Evolutionary conservation across 805 yeast species (phyloP).

Genomic region (Metschnikowia chrysomelidarum): DNA sequence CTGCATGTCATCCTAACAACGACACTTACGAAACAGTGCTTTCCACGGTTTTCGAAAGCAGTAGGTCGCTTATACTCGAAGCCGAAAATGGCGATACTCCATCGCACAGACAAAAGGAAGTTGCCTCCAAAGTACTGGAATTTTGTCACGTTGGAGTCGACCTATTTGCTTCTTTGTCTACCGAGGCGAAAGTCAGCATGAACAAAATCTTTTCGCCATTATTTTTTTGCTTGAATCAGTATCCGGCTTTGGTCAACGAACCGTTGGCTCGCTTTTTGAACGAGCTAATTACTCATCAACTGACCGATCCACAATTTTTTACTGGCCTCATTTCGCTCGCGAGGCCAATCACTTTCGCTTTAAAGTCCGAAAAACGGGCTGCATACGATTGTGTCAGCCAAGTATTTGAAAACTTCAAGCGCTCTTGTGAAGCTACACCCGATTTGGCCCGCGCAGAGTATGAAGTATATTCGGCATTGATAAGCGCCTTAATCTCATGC

Average conservation of each 20-base stretch:
- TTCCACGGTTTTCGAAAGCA: slow-evolving; percentile 48
- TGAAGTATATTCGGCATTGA: slow-evolving; percentile 48
- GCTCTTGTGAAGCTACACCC: slow-evolving; percentile 10
- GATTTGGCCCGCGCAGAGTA: slow-evolving; percentile 33
- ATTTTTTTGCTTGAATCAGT: slow-evolving; percentile 27
- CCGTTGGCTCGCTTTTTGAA: slow-evolving; percentile 20
- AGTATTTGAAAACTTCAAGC: slow-evolving; percentile 36
- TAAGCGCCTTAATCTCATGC: slow-evolving; percentile 52
- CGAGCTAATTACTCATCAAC: slow-evolving; percentile 26
- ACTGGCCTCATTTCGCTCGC: slow-evolving; percentile 35
- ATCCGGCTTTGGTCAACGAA: slow-evolving; percentile 28
- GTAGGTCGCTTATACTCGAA: slow-evolving; percentile 36
- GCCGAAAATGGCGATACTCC: slow-evolving; percentile 45
- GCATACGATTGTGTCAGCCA: slow-evolving; percentile 28
- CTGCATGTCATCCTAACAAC: slow-evolving; percentile 49
- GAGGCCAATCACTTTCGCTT: slow-evolving; percentile 22
- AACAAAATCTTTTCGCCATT: slow-evolving; percentile 33
- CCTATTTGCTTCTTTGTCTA: slow-evolving; percentile 45
- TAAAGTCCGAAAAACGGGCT: slow-evolving; percentile 17
- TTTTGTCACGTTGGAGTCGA: slow-evolving; percentile 45
- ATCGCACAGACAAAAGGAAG: slow-evolving; percentile 45
- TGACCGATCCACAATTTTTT: slow-evolving; percentile 33
- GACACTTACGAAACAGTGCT: slow-evolving; percentile 53
- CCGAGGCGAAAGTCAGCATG: slow-evolving; percentile 33
- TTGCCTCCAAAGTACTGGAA: slow-evolving; percentile 42